Evolutionary conservation across 2,329 filamentous ascomycete species (phyloP).

Genomic region (Drechslerella dactyloides): DNA sequence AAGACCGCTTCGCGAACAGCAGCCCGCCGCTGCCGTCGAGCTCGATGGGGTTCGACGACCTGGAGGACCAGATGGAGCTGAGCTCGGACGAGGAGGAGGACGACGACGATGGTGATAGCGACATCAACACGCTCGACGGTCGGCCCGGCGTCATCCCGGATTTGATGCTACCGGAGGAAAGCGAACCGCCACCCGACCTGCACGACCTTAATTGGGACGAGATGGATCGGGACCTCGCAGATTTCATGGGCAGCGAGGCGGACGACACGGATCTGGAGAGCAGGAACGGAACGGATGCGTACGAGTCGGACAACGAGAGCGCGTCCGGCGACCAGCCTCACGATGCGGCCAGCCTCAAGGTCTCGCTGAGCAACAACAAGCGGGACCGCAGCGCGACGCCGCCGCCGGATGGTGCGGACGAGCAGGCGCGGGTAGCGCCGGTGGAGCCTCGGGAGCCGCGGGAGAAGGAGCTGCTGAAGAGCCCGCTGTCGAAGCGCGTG

Average conservation of each 20-base stretch:
- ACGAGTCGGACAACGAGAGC: slow-evolving; percentile 45
- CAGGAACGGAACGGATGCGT: slow-evolving; percentile 35
- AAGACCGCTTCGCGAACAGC: slow-evolving; percentile 60
- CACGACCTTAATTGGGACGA: slow-evolving; percentile 53
- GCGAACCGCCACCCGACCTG: slow-evolving; percentile 55
- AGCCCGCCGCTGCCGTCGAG: slow-evolving; percentile 59
- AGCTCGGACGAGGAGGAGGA: slow-evolving; percentile 60
- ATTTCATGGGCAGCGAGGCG: slow-evolving; percentile 47
- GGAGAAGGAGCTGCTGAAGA: slow-evolving; percentile 46
- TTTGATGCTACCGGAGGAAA: slow-evolving; percentile 55
- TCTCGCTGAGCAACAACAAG: slow-evolving; percentile 30
- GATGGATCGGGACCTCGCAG: slow-evolving; percentile 44
- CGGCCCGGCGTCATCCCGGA: slow-evolving; percentile 55
- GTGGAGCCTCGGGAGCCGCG: slow-evolving; percentile 18
- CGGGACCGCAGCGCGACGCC: slow-evolving; percentile 45
- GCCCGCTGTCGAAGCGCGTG: slow-evolving; percentile 41
- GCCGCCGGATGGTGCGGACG: slow-evolving; percentile 34
- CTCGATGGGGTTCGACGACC: slow-evolving; percentile 54
- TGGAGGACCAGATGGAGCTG: slow-evolving; percentile 58
- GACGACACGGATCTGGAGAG: slow-evolving; percentile 49
- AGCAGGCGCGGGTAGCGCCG: slow-evolving; percentile 12
- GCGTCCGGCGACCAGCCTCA: slow-evolving; percentile 28
- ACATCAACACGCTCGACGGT: slow-evolving; percentile 46
- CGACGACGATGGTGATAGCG: slow-evolving; percentile 54
- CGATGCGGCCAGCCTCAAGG: slow-evolving; percentile 23